Percentiles rank a stretch among this genome's conserved stretches.
Conservation (phyloP, 345 rosid genomes). For the Bruguiera parviflora region DNA sequence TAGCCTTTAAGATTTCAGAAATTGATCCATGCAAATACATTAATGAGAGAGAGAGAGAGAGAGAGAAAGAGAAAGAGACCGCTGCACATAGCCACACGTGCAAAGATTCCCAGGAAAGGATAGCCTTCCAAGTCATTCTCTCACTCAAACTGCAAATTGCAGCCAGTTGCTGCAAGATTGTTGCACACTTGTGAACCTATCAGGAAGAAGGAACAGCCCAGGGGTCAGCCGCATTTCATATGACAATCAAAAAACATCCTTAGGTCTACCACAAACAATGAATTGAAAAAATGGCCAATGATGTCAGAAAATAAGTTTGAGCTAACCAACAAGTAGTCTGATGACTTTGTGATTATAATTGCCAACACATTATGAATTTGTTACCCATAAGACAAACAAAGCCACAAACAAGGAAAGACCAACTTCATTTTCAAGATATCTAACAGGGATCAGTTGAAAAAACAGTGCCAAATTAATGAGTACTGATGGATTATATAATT, state of each 20-base stretch:
- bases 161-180: constrained; percentile 84
- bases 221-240: constrained; percentile 1
- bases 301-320: neutral
- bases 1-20: neutral
- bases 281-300: neutral
- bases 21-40: neutral
- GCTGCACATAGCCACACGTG: constrained; percentile 77
- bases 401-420: too few relatives aligned
- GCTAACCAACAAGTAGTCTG: neutral
- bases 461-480: too few relatives aligned
- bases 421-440: too few relatives aligned
- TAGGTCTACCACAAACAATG: neutral
- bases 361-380: too few relatives aligned
- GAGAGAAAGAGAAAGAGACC: constrained; percentile 56
- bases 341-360: too few relatives aligned
- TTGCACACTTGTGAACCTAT: constrained; percentile 86
- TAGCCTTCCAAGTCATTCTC: constrained; percentile 62
- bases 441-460: too few relatives aligned
- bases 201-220: constrained; percentile 4
- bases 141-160: constrained; percentile 84
- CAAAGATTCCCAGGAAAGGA: constrained; percentile 78
- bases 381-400: too few relatives aligned
- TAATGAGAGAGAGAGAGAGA: constrained; percentile 15
- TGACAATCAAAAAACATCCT: constrained; percentile 2
- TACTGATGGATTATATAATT: too few relatives aligned